Percentiles rank a stretch among this genome's conserved stretches.
phyloP scores from a whole-genome alignment of 306 rosid genomes.

The Castanopsis chinensis region DNA sequence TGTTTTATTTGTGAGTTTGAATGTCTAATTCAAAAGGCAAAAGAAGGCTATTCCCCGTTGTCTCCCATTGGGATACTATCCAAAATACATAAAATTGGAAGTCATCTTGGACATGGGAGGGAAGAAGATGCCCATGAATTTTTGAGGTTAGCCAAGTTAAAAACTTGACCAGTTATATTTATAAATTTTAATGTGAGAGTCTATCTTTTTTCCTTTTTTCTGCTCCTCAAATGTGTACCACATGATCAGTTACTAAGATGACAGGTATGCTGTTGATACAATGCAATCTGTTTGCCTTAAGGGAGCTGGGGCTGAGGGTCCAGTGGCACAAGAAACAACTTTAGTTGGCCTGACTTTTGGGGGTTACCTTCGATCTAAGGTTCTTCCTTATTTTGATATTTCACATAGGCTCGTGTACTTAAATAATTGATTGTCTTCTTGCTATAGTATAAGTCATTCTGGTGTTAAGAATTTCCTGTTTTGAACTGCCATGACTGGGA shows the following conservation, averaged over 20 bases:
- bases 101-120: slow-evolving; percentile 76
- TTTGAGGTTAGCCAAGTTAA: slow-evolving; percentile 61
- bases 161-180: slow-evolving; percentile 20
- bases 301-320: slow-evolving; percentile 53
- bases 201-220: not conserved
- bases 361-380: slow-evolving; percentile 81
- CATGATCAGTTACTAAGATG: slow-evolving; percentile 38
- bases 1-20: slow-evolving; percentile 88
- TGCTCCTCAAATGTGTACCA: slow-evolving; percentile 1
- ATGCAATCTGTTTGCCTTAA: slow-evolving; percentile 79
- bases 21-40: slow-evolving; percentile 55
- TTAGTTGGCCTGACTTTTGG: slow-evolving; percentile 72
- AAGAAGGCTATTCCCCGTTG: slow-evolving; percentile 67
- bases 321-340: slow-evolving; percentile 73
- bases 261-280: slow-evolving; percentile 77
- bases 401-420: slow-evolving; percentile 10
- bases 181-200: not conserved
- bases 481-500: slow-evolving; percentile 28
- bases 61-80: slow-evolving; percentile 80
- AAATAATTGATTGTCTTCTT: not conserved
- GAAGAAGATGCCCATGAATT: slow-evolving; percentile 90
- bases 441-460: not conserved
- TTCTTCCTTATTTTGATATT: slow-evolving; percentile 20
- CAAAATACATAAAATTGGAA: slow-evolving; percentile 72
- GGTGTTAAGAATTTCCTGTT: not conserved